These are phyloP conservation scores for Pterocarpus macrocarpus DNA, from an alignment of 306 rosid species.

Conservation along the genomic window DNA sequence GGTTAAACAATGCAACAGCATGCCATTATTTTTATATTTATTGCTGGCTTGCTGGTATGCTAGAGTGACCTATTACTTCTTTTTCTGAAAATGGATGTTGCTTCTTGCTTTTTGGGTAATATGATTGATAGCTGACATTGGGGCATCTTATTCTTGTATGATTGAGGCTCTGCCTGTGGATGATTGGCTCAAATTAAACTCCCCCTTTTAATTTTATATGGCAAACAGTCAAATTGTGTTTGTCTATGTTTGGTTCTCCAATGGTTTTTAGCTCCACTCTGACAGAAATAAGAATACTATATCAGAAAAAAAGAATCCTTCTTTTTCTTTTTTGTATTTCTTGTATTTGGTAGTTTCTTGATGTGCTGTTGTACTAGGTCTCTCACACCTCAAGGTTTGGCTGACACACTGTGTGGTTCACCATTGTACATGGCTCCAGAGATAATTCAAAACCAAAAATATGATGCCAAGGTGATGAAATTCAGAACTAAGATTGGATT, in stretches of 20 bases:
- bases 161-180: too few species aligned
- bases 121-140: conserved; percentile 3
- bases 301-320: not conserved
- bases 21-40: not conserved
- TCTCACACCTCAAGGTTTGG: conserved; percentile 73
- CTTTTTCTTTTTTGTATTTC: not conserved
- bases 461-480: conserved; percentile 86
- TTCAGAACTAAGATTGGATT: conserved; percentile 35
- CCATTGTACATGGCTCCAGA: conserved; percentile 99
- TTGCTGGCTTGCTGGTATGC: conserved; percentile 40
- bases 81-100: not conserved
- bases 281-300: conserved; percentile 18
- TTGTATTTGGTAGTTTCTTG: conserved; percentile 42
- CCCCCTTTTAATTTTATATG: conserved; percentile 22
- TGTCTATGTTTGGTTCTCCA: conserved; percentile 16
- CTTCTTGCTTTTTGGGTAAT: conserved; percentile 19
- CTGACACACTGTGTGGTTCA: conserved; percentile 94
- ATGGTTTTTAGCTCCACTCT: conserved; percentile 27
- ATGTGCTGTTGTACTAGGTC: conserved; percentile 67
- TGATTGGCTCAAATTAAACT: conserved; percentile 13
- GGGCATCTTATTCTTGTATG: conserved; percentile 11
- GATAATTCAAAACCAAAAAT: conserved; percentile 73
- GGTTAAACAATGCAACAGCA: conserved; percentile 7
- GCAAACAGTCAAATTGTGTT: conserved; percentile 17
- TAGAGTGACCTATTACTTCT: conserved; percentile 24